Percentiles rank a stretch among this genome's conserved stretches.
Conservation (phyloP, 352 stramenopile species). For the Globisporangium abappressorium region DNA sequence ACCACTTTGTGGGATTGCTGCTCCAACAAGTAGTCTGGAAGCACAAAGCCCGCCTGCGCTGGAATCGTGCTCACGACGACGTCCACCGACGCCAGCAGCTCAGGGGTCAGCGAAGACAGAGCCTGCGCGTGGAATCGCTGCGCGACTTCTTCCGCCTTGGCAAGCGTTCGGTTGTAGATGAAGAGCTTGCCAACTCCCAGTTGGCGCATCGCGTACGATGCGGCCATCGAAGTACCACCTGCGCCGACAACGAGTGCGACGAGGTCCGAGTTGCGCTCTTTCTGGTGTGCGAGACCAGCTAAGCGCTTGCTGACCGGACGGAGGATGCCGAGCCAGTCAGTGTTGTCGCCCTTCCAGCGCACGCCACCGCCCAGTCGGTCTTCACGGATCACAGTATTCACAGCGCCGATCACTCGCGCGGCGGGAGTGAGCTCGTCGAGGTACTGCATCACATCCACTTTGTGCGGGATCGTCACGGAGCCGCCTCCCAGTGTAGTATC, state of each 20-base stretch:
- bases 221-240: slow-evolving; percentile 94
- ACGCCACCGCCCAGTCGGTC: slow-evolving; percentile 39
- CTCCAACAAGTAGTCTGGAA: slow-evolving; percentile 70
- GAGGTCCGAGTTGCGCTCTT: slow-evolving; percentile 24
- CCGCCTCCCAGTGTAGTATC: slow-evolving; percentile 88
- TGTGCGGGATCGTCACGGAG: slow-evolving; percentile 98
- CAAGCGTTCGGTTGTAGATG: slow-evolving; percentile 95
- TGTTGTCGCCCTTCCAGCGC: slow-evolving; percentile 94
- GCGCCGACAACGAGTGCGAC: slow-evolving; percentile 87
- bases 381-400: slow-evolving; percentile 95
- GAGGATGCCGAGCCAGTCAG: slow-evolving; percentile 97
- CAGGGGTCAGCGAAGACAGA: slow-evolving; percentile 47
- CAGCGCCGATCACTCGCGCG: slow-evolving; percentile 95
- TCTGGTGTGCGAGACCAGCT: neutral
- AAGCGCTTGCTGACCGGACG: slow-evolving; percentile 86
- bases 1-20: slow-evolving; percentile 50
- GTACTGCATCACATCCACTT: slow-evolving; percentile 93
- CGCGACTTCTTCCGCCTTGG: slow-evolving; percentile 90
- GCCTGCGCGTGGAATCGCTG: slow-evolving; percentile 83
- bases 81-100: slow-evolving; percentile 57
- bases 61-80: slow-evolving; percentile 97
- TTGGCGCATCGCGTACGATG: slow-evolving; percentile 91
- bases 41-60: slow-evolving; percentile 75
- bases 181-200: slow-evolving; percentile 83
- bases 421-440: slow-evolving; percentile 92